Percentiles rank a stretch among this genome's conserved stretches.
Evolutionary conservation across 2,329 filamentous ascomycete genomes (phyloP).

Genomic region (Paradendryphiella salina): DNA sequence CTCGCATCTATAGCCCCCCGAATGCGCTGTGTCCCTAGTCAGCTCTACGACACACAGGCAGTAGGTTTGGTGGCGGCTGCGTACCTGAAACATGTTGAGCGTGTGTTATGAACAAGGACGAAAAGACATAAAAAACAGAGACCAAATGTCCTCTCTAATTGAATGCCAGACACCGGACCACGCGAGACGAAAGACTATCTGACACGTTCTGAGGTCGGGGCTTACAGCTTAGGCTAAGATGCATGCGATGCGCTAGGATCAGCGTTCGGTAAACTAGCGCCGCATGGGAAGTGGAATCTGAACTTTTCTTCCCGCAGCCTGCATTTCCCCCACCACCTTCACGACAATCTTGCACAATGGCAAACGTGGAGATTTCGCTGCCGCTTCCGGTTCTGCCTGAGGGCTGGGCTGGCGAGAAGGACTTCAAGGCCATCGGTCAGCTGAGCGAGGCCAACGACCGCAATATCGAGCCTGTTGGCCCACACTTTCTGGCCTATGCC

Average conservation of each 20-base stretch:
- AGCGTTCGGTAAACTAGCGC: constrained; percentile 19
- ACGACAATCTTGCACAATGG: constrained; percentile 56
- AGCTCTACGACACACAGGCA: constrained; percentile 18
- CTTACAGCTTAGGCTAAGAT: constrained; percentile 4
- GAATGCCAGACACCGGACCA: neutral
- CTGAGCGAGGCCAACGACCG: constrained; percentile 79
- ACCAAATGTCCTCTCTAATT: constrained; percentile 1
- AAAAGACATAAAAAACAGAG: constrained; percentile 10
- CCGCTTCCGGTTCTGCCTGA: constrained; percentile 75
- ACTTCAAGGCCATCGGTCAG: constrained; percentile 82
- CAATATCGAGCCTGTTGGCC: constrained; percentile 92
- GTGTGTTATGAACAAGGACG: constrained; percentile 19
- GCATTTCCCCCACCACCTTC: constrained; percentile 11
- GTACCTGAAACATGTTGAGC: constrained; percentile 43
- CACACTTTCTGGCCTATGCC: constrained; percentile 96
- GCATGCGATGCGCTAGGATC: constrained; percentile 9
- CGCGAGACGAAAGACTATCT: constrained; percentile 5
- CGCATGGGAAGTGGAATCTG: constrained; percentile 5
- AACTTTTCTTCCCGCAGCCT: constrained; percentile 13
- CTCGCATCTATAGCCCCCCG: constrained; percentile 83
- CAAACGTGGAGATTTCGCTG: constrained; percentile 64
- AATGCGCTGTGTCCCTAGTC: constrained; percentile 62
- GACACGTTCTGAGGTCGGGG: constrained; percentile 14
- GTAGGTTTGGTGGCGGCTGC: constrained; percentile 11
- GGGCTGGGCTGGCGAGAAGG: constrained; percentile 85